Evolutionary conservation across 2,329 filamentous ascomycete species (phyloP).

Genomic region (Colletotrichum godetiae): DNA sequence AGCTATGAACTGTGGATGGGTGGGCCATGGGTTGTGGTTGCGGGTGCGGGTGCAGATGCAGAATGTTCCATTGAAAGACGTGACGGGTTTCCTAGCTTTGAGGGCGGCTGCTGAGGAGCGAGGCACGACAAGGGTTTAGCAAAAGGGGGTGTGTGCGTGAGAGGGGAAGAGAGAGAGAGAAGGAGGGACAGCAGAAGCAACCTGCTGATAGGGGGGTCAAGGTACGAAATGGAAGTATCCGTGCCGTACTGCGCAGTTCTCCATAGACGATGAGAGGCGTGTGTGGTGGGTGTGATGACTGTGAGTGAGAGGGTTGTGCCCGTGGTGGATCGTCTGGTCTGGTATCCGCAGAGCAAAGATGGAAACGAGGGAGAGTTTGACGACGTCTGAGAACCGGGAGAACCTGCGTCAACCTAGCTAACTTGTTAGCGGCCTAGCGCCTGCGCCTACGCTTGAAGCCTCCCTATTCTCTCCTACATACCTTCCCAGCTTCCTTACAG

Average conservation of each 20-base stretch:
- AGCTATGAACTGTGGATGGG: neutral
- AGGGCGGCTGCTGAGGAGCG: slow-evolving; percentile 1
- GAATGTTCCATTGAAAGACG: neutral
- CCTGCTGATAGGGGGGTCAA: neutral
- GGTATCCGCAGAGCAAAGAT: slow-evolving; percentile 18
- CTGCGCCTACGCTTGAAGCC: neutral
- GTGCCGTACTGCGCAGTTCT: too few species aligned
- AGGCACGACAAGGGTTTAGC: neutral
- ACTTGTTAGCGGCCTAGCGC: neutral
- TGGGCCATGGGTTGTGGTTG: neutral
- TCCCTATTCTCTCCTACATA: neutral
- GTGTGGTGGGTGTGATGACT: neutral
- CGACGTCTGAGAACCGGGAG: slow-evolving; percentile 26
- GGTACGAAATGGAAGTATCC: neutral
- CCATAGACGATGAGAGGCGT: neutral
- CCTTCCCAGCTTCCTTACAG: neutral
- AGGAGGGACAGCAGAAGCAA: neutral
- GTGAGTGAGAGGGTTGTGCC: slow-evolving; percentile 31
- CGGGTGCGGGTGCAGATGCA: neutral
- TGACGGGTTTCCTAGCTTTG: neutral
- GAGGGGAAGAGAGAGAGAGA: neutral
- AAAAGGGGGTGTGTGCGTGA: slow-evolving; percentile 6
- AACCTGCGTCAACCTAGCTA: slow-evolving; percentile 11
- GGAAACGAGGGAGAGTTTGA: slow-evolving; percentile 27
- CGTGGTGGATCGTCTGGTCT: slow-evolving; percentile 34